Evolutionary conservation across 2,329 filamentous ascomycete genomes (phyloP).

Genomic region (Corinectria fuckeliana): DNA sequence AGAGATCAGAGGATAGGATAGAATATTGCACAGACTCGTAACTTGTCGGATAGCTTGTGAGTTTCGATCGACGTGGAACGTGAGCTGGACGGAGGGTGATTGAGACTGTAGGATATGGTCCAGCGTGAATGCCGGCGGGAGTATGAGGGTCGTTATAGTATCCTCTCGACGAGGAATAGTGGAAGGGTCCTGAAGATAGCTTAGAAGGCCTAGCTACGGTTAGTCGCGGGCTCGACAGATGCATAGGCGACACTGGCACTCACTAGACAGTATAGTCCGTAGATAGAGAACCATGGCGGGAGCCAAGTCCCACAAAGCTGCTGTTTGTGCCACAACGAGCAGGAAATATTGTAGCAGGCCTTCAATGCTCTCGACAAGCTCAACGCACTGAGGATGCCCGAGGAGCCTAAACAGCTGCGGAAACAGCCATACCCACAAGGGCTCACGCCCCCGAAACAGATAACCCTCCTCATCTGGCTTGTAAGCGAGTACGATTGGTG

Average conservation of each 20-base stretch:
- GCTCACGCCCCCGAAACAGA: conserved; percentile 62
- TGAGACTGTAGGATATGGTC: conserved; percentile 43
- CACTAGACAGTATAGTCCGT: conserved; percentile 55
- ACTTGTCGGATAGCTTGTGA: conserved; percentile 57
- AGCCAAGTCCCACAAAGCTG: conserved; percentile 56
- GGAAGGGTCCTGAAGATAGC: conserved; percentile 44
- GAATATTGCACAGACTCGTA: conserved; percentile 50
- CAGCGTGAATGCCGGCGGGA: conserved; percentile 50
- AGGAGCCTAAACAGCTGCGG: conserved; percentile 64
- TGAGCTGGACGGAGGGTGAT: conserved; percentile 37
- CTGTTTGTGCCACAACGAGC: conserved; percentile 50
- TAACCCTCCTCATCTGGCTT: conserved; percentile 49
- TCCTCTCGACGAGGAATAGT: conserved; percentile 38
- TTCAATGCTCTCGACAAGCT: conserved; percentile 59
- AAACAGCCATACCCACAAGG: conserved; percentile 71
- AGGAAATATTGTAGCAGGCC: conserved; percentile 59
- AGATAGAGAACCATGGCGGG: conserved; percentile 55
- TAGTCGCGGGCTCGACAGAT: conserved; percentile 19
- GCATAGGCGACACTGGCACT: conserved; percentile 28
- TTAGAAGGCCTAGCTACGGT: conserved; percentile 40
- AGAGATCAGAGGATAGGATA: conserved; percentile 49
- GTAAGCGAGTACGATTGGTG: conserved; percentile 69
- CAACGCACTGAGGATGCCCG: conserved; percentile 56
- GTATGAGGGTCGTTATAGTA: conserved; percentile 34
- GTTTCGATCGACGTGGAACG: conserved; percentile 48